Evolutionary conservation across 1,284 basidiomycete genomes (phyloP).

Genomic region (Microbotryum lychnidis-dioicae): DNA sequence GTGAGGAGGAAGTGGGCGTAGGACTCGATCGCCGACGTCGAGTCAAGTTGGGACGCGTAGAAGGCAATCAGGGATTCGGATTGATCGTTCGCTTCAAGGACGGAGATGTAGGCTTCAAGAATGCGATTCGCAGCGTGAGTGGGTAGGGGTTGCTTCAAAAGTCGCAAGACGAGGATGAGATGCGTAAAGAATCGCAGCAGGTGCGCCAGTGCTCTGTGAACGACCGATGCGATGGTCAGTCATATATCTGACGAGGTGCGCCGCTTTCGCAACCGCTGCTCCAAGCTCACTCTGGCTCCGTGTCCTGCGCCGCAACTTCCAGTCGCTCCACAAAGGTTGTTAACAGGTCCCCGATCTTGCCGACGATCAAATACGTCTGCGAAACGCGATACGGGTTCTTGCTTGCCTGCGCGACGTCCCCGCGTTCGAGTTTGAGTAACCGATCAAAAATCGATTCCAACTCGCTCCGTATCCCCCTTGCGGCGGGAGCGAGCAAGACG

Average conservation of each 20-base stretch:
- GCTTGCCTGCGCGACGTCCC: conserved; percentile 45
- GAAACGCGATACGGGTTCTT: conserved; percentile 77
- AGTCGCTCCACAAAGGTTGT: conserved; percentile 63
- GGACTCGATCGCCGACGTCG: conserved; percentile 74
- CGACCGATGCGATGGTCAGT: background rate
- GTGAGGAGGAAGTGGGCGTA: conserved; percentile 83
- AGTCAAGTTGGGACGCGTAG: conserved; percentile 85
- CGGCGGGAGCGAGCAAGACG: conserved; percentile 11
- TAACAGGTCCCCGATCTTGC: conserved; percentile 59
- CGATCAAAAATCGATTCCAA: conserved; percentile 29
- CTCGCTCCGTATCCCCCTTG: conserved; percentile 9
- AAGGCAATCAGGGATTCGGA: conserved; percentile 79
- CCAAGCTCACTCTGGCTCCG: conserved; percentile 54
- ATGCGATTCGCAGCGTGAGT: conserved; percentile 65
- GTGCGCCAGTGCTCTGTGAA: conserved; percentile 37
- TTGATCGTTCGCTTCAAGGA: conserved; percentile 62
- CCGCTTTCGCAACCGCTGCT: background rate
- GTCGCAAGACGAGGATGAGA: conserved; percentile 78
- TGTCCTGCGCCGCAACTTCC: conserved; percentile 40
- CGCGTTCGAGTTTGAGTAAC: conserved; percentile 14
- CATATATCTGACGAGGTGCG: background rate
- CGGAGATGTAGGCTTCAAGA: conserved; percentile 77
- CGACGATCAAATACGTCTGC: conserved; percentile 76
- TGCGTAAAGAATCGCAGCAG: conserved; percentile 84
- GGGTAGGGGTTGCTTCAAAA: conserved; percentile 60